Conservation (phyloP, 2,329 filamentous ascomycete genomes). For the Ophiostoma himal-ulmi region DNA sequence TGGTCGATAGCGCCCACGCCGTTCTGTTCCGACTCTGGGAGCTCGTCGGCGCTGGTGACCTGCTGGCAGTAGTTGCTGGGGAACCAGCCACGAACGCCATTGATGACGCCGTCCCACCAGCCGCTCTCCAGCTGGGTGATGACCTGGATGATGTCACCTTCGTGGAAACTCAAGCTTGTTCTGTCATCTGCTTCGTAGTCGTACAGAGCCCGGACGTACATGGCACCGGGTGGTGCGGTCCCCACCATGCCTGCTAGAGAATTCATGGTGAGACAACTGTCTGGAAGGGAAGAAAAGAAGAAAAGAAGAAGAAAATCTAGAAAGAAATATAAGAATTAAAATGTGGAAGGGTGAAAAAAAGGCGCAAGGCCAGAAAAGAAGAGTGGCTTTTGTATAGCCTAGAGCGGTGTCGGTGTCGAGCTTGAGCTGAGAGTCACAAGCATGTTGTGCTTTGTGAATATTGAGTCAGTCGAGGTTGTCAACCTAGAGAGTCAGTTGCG, state of each 20-base stretch:
- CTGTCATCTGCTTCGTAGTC: constrained; percentile 97
- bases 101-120: constrained; percentile 99
- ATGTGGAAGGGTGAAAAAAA: background rate
- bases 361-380: constrained; percentile 10
- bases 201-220: constrained; percentile 94
- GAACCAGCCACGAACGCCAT: constrained; percentile 95
- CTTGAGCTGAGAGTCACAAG: constrained; percentile 48
- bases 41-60: constrained; percentile 69
- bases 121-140: constrained; percentile 97
- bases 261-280: constrained; percentile 45
- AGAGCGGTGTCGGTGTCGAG: constrained; percentile 34
- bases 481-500: background rate
- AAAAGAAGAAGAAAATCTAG: too few relatives aligned
- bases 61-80: constrained; percentile 97
- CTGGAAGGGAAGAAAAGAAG: background rate
- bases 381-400: constrained; percentile 9
- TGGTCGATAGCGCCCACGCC: constrained; percentile 49
- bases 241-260: constrained; percentile 44
- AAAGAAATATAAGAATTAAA: background rate
- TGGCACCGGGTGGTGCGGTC: constrained; percentile 57
- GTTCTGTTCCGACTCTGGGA: constrained; percentile 55
- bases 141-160: constrained; percentile 96
- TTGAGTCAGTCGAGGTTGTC: constrained; percentile 3
- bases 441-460: constrained; percentile 40
- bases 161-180: constrained; percentile 92